A percentile compares a stretch with the other conserved stretches of the same genome.
Evolutionary conservation across 768 basidiomycete species (phyloP).

Genomic region (Suillus weaverae): DNA sequence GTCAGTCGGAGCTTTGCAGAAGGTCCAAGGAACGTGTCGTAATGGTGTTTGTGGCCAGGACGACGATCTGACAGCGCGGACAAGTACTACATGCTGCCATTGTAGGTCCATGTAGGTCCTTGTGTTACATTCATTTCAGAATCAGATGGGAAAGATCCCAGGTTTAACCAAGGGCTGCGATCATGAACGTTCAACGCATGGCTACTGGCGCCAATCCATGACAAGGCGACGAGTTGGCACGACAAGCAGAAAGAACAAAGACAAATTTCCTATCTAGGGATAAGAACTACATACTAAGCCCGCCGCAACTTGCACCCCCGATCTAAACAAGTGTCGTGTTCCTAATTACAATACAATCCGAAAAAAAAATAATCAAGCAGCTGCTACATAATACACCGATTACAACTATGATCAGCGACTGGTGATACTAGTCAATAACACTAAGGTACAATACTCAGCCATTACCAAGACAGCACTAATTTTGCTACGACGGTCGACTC

Average conservation of each 20-base stretch:
- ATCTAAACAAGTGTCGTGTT: background rate
- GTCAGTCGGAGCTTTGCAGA: background rate
- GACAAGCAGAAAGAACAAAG: background rate
- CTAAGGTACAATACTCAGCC: background rate
- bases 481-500: constrained; percentile 11
- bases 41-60: background rate
- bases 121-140: too few species aligned
- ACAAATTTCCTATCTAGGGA: background rate
- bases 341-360: background rate
- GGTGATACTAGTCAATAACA: background rate
- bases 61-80: background rate
- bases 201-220: too few species aligned
- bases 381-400: background rate
- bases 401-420: background rate
- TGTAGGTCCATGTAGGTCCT: too few species aligned
- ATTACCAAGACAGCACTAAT: background rate
- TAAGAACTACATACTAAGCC: background rate
- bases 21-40: background rate
- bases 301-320: background rate
- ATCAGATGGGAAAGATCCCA: too few species aligned
- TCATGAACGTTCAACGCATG: too few species aligned
- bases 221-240: too few species aligned
- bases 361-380: constrained; percentile 5
- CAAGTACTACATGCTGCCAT: too few species aligned
- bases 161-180: too few species aligned